Evolutionary conservation across 169 alveolate species (phyloP), one percentile per base, ranked within the genome.

Genomic region (Plasmodium vinckei): DNA sequence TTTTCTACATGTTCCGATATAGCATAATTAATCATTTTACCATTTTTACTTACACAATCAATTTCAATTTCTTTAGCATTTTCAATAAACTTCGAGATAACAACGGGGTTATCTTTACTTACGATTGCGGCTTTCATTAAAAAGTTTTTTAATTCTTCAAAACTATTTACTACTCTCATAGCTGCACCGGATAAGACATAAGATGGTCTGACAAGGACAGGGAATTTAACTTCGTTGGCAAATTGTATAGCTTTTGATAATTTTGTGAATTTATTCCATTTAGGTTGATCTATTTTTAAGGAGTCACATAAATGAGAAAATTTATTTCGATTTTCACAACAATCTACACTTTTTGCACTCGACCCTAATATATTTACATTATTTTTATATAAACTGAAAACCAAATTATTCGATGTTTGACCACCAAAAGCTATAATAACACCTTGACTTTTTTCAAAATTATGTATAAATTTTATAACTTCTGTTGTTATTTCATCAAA

Each of bases 161-260:
- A 88, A 59, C 94, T 88, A 21, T 79, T 84, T 15, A 96, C 96
- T 57, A 95, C 97, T 17, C 97, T 92, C 98, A 96, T 96, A 9
- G 98, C 97, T 0, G 97, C 98, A 2, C 98, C 98, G 2, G 96
- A 93, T 68, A 96, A 89, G 49, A 96, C 98, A 79, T 96, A 96
- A 21, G 98, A 96, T 9, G 98, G 98, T 33, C 98, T 88, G 71
- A 95, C 98, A 73, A 96, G 88, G 9, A 96, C 98, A 6, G 98
- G 98, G 75, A 92, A 96, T 33, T 77, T 63, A 15, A 79, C 94
- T 79, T 87, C 87, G 47, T 75, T 87, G 44, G 94, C 90, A 89
- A 93, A 94, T 57, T 75, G 89, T 21, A 69, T 72, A 27, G 97
- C 96, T 21, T 87, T 88, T 5, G 93, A 92, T 21, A 95, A 70